Evolutionary conservation across 169 alveolate genomes (phyloP).

Genomic region (Theileria equi): DNA sequence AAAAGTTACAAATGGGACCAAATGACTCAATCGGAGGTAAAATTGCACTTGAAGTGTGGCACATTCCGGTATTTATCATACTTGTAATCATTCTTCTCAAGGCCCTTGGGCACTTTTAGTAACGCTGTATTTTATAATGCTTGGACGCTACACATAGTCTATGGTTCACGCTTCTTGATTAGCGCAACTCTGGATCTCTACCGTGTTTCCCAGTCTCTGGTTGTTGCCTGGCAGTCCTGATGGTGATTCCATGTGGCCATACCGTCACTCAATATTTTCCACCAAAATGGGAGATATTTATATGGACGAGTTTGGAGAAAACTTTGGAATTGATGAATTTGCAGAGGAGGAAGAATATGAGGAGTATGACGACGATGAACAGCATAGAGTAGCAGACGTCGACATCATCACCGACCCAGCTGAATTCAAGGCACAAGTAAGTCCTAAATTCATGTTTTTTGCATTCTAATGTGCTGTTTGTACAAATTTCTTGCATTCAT

Average conservation of each 20-base stretch:
- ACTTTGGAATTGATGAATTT: slow-evolving; percentile 75
- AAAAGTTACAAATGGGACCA: slow-evolving; percentile 40
- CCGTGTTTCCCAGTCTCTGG: too few species aligned
- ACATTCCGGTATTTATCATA: slow-evolving; percentile 54
- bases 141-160: too few species aligned
- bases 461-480: not conserved
- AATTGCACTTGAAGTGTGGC: slow-evolving; percentile 56
- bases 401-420: slow-evolving; percentile 64
- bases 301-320: slow-evolving; percentile 76
- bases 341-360: slow-evolving; percentile 75
- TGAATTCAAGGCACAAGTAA: slow-evolving; percentile 54
- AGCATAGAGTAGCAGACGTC: slow-evolving; percentile 62
- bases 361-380: slow-evolving; percentile 71
- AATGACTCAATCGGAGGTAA: slow-evolving; percentile 26
- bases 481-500: not conserved
- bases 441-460: not conserved
- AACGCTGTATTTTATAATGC: not conserved
- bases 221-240: too few species aligned
- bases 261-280: too few species aligned
- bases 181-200: too few species aligned
- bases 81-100: slow-evolving; percentile 48
- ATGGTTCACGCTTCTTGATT: too few species aligned
- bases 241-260: too few species aligned
- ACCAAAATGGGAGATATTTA: slow-evolving; percentile 60
- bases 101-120: slow-evolving; percentile 48